phyloP scores from a whole-genome alignment of 495 filamentous ascomycete genomes.

The Aspergillus saccharolyticus region DNA sequence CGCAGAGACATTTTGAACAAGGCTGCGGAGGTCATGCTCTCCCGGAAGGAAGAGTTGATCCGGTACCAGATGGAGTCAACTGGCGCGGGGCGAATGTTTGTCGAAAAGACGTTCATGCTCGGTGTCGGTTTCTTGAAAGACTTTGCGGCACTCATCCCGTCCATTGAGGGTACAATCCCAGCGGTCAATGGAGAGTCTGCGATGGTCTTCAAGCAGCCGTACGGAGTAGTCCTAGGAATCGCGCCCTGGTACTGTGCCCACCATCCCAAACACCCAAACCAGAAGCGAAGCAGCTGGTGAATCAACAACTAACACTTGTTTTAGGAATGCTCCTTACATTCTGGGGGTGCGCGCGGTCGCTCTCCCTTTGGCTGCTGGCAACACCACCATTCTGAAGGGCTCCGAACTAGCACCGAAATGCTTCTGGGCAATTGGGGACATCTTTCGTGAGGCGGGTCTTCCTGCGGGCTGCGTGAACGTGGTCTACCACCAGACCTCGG shows the following conservation, averaged over 20 bases:
- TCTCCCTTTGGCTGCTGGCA: conserved; percentile 77
- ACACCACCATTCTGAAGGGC: conserved; percentile 71
- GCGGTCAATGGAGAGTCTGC: conserved; percentile 54
- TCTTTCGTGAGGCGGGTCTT: conserved; percentile 70
- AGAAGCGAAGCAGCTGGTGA: not conserved
- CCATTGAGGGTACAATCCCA: conserved; percentile 59
- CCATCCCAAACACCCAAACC: not conserved
- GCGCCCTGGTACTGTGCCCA: conserved; percentile 65
- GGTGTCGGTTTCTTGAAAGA: conserved; percentile 61
- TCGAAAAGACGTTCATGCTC: conserved; percentile 58
- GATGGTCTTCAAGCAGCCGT: conserved; percentile 74
- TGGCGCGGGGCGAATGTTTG: conserved; percentile 47
- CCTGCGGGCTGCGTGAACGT: conserved; percentile 55
- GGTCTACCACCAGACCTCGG: conserved; percentile 46
- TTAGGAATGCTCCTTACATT: conserved; percentile 60
- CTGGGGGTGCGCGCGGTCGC: conserved; percentile 61
- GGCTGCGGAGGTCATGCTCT: conserved; percentile 62
- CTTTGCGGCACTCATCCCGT: conserved; percentile 60
- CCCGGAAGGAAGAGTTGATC: conserved; percentile 57
- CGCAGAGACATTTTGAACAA: conserved; percentile 69
- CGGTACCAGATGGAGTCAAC: conserved; percentile 66
- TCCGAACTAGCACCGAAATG: conserved; percentile 71
- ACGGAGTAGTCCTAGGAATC: conserved; percentile 74
- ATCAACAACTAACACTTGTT: conserved; percentile 3
- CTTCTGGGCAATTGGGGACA: conserved; percentile 65